A percentile compares a stretch with the other conserved stretches of the same genome.
Conservation (phyloP, 345 rosid genomes). For the Rubroshorea leprosula region DNA sequence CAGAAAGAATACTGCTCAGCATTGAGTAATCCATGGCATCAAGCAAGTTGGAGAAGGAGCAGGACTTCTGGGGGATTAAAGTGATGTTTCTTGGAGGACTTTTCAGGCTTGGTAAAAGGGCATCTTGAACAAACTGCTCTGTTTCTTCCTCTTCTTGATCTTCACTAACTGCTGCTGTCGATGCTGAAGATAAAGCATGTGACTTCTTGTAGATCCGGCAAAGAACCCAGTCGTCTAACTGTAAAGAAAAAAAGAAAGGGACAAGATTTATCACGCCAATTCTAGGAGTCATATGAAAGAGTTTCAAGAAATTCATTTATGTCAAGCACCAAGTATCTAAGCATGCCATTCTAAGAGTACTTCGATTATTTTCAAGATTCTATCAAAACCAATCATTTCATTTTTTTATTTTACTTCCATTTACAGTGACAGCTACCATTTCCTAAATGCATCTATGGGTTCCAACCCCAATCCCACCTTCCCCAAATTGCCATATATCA, state of each 20-base stretch:
- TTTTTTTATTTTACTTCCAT: background rate
- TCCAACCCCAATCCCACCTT: too few species aligned
- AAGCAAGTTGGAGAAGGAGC: conserved; percentile 67
- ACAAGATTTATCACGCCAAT: conserved; percentile 4
- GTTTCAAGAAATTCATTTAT: background rate
- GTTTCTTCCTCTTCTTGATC: conserved; percentile 58
- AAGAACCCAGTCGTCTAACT: conserved; percentile 98
- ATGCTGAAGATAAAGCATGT: conserved; percentile 41
- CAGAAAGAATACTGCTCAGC: conserved; percentile 49
- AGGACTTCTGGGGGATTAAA: conserved; percentile 58
- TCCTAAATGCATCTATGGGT: background rate
- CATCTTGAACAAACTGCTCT: conserved; percentile 33
- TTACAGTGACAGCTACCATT: conserved; percentile 6
- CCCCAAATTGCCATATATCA: too few species aligned
- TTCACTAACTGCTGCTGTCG: conserved; percentile 35
- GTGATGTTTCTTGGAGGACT: conserved; percentile 23
- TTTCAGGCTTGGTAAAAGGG: conserved; percentile 27
- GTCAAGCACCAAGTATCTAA: too few species aligned
- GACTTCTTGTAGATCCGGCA: conserved; percentile 91
- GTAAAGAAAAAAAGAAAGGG: conserved; percentile 5
- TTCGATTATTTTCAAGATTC: conserved; percentile 2
- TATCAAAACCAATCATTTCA: background rate
- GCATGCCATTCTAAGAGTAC: too few species aligned
- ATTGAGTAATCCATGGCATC: conserved; percentile 71
- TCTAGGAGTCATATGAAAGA: background rate